phyloP scores from a whole-genome alignment of 345 rosid species.

The Durio zibethinus region DNA sequence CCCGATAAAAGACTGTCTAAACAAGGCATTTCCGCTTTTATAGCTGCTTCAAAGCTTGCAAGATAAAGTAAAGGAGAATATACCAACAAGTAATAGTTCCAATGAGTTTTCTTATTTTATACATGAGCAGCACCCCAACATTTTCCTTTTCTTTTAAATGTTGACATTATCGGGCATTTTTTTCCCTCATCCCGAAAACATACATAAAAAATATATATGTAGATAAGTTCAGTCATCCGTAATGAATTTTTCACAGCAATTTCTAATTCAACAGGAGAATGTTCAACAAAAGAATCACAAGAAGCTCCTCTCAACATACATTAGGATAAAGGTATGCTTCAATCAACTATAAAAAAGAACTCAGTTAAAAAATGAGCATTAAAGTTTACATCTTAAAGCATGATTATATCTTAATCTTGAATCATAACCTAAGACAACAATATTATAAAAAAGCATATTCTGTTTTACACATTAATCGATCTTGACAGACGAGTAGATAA shows the following conservation, averaged over 20 bases:
- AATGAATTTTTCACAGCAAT: not conserved
- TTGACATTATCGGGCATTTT: too few species aligned
- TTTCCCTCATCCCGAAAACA: not conserved
- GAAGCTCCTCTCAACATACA: conserved; percentile 12
- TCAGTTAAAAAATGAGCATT: conserved; percentile 29
- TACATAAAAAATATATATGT: not conserved
- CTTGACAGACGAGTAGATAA: conserved; percentile 81
- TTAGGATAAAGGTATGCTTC: conserved; percentile 12
- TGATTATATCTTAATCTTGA: conserved; percentile 26
- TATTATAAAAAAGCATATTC: not conserved
- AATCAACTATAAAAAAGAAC: conserved; percentile 11
- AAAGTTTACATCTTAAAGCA: conserved; percentile 35
- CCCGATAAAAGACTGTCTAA: too few species aligned
- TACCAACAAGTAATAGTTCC: too few species aligned
- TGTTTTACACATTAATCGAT: conserved; percentile 40
- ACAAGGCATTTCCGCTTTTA: too few species aligned
- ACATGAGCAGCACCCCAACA: too few species aligned
- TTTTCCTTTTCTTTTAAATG: too few species aligned
- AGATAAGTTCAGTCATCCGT: not conserved
- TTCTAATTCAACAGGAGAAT: not conserved
- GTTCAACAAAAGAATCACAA: conserved; percentile 7
- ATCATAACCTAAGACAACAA: conserved; percentile 21
- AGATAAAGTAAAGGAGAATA: too few species aligned
- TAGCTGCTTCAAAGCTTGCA: too few species aligned
- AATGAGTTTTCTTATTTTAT: too few species aligned